These are phyloP conservation scores for Pythium myriotylum DNA, from an alignment of 352 stramenopile genomes.

Conservation along the genomic window DNA sequence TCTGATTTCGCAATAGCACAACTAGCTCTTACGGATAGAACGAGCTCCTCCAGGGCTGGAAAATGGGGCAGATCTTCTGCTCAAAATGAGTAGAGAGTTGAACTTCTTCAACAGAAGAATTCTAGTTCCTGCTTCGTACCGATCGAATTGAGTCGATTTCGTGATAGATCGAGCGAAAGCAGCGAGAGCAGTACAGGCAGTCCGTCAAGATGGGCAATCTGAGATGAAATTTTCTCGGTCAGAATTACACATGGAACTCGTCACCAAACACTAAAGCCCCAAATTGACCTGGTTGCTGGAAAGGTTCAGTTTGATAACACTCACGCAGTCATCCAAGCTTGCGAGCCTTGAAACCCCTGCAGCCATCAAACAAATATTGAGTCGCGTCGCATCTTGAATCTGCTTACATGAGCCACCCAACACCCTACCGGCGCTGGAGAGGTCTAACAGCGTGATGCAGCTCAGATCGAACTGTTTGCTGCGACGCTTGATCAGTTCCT, in stretches of 20 bases:
- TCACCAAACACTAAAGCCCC: neutral
- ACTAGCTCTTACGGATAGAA: slow-evolving; percentile 37
- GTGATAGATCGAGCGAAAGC: slow-evolving; percentile 47
- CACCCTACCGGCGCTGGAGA: slow-evolving; percentile 40
- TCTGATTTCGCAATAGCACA: neutral
- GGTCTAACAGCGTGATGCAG: slow-evolving; percentile 68
- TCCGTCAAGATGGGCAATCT: slow-evolving; percentile 51
- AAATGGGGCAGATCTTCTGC: slow-evolving; percentile 47
- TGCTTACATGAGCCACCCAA: neutral
- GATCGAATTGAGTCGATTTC: slow-evolving; percentile 50
- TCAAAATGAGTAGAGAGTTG: too few species aligned
- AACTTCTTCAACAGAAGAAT: neutral
- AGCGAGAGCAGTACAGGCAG: slow-evolving; percentile 48
- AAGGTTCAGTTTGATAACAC: slow-evolving; percentile 61
- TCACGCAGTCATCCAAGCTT: slow-evolving; percentile 50
- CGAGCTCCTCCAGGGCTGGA: slow-evolving; percentile 55
- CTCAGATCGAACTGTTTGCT: slow-evolving; percentile 78
- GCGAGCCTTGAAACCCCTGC: slow-evolving; percentile 36
- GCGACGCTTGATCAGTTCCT: slow-evolving; percentile 65
- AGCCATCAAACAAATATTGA: neutral
- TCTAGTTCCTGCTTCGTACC: slow-evolving; percentile 28
- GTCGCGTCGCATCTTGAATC: neutral
- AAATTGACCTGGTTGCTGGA: slow-evolving; percentile 46
- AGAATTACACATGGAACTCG: too few species aligned
- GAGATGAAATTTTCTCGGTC: neutral